Evolutionary conservation across 345 rosid genomes (phyloP).

Genomic region (Hirschfeldia incana): DNA sequence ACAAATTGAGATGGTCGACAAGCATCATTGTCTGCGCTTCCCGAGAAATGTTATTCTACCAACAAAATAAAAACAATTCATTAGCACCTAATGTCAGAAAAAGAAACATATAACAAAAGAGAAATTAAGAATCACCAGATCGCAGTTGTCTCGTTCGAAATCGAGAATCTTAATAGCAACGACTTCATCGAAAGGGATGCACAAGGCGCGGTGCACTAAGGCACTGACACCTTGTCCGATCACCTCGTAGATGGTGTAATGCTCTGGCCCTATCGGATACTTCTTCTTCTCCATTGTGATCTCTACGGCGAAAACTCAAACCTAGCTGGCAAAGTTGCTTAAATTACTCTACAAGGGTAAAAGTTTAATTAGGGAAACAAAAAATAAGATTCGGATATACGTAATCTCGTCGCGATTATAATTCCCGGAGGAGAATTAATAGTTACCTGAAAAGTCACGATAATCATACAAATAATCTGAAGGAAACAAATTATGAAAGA

Average conservation of each 20-base stretch:
- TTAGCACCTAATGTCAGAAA: background rate
- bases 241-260: slow-evolving; percentile 70
- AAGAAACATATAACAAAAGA: background rate
- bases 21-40: slow-evolving; percentile 97
- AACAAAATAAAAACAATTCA: background rate
- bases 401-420: background rate
- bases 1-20: slow-evolving; percentile 90
- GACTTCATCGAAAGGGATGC: slow-evolving; percentile 65
- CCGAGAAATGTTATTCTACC: slow-evolving; percentile 73
- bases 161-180: slow-evolving; percentile 97
- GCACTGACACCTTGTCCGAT: slow-evolving; percentile 96
- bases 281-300: slow-evolving; percentile 79
- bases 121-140: slow-evolving; percentile 54
- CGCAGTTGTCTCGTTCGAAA: slow-evolving; percentile 87
- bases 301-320: slow-evolving; percentile 18
- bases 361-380: background rate
- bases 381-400: background rate
- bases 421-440: background rate
- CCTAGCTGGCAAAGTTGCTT: slow-evolving; percentile 22
- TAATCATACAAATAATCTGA: slow-evolving; percentile 17
- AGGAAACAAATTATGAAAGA: slow-evolving; percentile 15
- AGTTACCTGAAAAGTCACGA: slow-evolving; percentile 22
- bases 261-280: slow-evolving; percentile 83
- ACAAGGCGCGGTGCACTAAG: slow-evolving; percentile 77
- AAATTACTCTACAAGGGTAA: slow-evolving; percentile 2